These are phyloP conservation scores for Lasiosphaeris hirsuta DNA, from an alignment of 495 filamentous ascomycete genomes.

Conservation along the genomic window DNA sequence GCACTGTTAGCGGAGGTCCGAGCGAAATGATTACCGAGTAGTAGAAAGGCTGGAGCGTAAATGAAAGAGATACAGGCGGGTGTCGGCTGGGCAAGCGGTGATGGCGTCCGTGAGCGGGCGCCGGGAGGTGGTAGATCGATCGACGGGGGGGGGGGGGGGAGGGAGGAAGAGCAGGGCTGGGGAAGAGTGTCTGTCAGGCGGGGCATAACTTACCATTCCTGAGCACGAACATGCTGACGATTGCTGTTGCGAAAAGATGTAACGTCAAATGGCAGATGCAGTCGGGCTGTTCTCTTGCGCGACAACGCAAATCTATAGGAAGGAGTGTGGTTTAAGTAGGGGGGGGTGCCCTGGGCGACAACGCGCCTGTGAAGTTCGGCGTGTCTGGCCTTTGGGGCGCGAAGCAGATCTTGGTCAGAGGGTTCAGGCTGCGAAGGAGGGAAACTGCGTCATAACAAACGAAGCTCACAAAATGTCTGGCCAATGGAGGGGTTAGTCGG, in stretches of 20 bases:
- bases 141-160: too few species aligned
- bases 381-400: not conserved
- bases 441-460: conserved; percentile 34
- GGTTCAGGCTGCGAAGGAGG: not conserved
- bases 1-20: conserved; percentile 15
- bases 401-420: conserved; percentile 23
- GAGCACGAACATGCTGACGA: conserved; percentile 29
- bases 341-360: not conserved
- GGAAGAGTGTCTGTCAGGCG: not conserved
- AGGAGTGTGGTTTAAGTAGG: not conserved
- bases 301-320: not conserved
- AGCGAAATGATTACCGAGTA: not conserved
- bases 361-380: conserved; percentile 7
- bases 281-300: too few species aligned
- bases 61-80: not conserved
- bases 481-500: conserved; percentile 16
- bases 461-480: conserved; percentile 14
- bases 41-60: not conserved
- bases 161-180: not conserved
- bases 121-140: too few species aligned
- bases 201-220: conserved; percentile 30
- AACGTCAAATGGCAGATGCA: not conserved
- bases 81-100: not conserved
- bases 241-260: conserved; percentile 3
- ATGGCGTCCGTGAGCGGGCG: conserved; percentile 9